Evolutionary conservation across 177 flowering plant species (phyloP), one percentile per base, ranked within the genome.

Genomic region (Vitis hybrid): DNA sequence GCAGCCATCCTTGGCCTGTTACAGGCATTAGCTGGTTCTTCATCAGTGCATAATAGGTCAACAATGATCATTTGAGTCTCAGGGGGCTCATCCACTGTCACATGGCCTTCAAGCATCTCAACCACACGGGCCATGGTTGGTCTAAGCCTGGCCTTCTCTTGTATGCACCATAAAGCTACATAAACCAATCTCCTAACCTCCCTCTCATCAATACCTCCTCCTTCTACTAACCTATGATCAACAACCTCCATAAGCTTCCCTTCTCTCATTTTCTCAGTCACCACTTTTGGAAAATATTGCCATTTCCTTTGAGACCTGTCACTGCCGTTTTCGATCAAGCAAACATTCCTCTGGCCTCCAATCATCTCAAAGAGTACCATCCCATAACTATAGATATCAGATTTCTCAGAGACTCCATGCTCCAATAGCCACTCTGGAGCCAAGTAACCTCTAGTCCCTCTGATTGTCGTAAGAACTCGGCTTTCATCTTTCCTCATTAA

Each of bases 341-440:
- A 31, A 1, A 89, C 85, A 20, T 85, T 91, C 65, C 97, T 86
- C 68, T 84, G 66, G 2, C 98, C 98, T 12, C 98, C 98, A 8
- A 92, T 75, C 50, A 91, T 75, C 84, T 94, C 97, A 45, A 94
- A 64, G 12, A 94, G 82, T 34, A 94, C 94, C 95, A 94, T 92
- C 1, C 98, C 98, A 55, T 81, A 94, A 74, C 98, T 91, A 61
- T 89, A 94, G 29, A 92, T 72, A 61, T 94, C 98, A 2, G 84
- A 87, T 71, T 92, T 92, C 68, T 90, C 98, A 0, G 94, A 83
- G 16, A 92, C 67, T 1, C 97, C 98, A 4, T 80, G 68, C 57
- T 88, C 87, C 63, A 92, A 63, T 1, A 94, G 84, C 98, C 97
- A 94, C 61, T 94, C 98, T 0, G 98, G 98, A 2, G 98, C 98